Base-by-base conservation (phyloP, 2,329 filamentous ascomycete species). In the Microsporum audouinii region DNA sequence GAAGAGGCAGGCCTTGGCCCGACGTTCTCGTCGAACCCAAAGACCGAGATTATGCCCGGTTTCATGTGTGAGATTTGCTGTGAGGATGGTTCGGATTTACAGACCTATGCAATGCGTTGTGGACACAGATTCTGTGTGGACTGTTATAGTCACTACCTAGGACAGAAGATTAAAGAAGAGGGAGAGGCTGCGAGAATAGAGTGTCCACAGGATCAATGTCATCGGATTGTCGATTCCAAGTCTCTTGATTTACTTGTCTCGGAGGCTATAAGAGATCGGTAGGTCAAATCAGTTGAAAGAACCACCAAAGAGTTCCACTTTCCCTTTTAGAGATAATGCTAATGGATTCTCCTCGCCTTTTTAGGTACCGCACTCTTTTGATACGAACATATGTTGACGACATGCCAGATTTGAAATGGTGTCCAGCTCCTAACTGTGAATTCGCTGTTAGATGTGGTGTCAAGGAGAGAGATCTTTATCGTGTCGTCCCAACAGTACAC, bases 1-100 rank as follows among this genome's bases (percentile, higher is more conserved):
- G 91, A 96, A 68, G 86, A 85, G 63, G 91, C 92, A 12, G 94
- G 94, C 0, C 77, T 99, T 34, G 87, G 86, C 39, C 82, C 85
- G 60, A 84, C 79, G 63, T 79, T 82, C n/a, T 76, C 77, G 1
- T 77, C 77, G 8, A 79, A 82, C 8, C 88, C 89, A 1, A 86
- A 83, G 69, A 81, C 95, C 2, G 83, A 91, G 71, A 77, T 80
- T 14, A 77, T 92, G 17, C 80, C 84, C 12, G 90, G 86, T 6
- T 99, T 99, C 72, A 80, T 83, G 68, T 99, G 94, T 76, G 91
- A 96, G 64, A 99, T 99, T 65, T 99, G 94, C 77, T 97, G 88
- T 73, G 91, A 97, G 69, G 94, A 99, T 66, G 87, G 83, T 23
- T 80, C 84, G 0, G 85, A 83, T 0, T 76, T 96, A 23, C 74